Base-by-base conservation (phyloP, 2,329 filamentous ascomycete species). In the Metarhizium album region DNA sequence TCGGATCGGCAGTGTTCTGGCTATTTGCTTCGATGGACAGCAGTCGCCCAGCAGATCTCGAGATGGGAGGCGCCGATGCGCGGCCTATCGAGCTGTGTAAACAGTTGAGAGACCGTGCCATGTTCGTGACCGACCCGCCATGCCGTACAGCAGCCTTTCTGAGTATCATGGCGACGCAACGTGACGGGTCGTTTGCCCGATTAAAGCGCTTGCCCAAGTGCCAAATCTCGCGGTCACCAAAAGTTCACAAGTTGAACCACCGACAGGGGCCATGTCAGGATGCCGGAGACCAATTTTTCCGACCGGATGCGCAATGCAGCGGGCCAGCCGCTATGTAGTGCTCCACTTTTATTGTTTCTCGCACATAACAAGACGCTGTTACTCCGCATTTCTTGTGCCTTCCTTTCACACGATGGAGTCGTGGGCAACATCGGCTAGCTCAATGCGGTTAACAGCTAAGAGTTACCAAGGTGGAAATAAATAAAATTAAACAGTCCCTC, bases 71-170 rank as follows among this genome's bases (percentile, higher is more conserved):
- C 52, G 71, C 70, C 63, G 82, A 60, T 59, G 72, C 73, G 67
- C 69, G 72, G 57, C 74, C 45, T 35, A 45, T 42, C 59, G n/a
- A 58, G 52, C 5, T 46, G 20, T 5, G 20, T 47, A 13, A 50
- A 29, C 16, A 20, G 18, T 47, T 38, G 14, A 18, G 5, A 22
- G 4, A 5, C 16, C 22, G 7, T 29, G 35, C 14, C 2, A n/a
- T 3, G n/a, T 9, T 11, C 20, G 42, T 48, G 53, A 59, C 58
- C 56, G 51, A 59, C 72, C 60, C 67, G 80, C 79, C 73, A 64
- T 79, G 70, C 74, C 76, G 76, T 64, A 73, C 66, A 49, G 70
- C 70, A 57, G 71, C 66, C 62, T 72, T 79, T 70, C 77, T 74
- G 57, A 78, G 59, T 60, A 80, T 79, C 79, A 82, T 82, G 57